Base-by-base conservation (phyloP, 805 yeast genomes). In the Yamadazyma akitaensis region DNA sequence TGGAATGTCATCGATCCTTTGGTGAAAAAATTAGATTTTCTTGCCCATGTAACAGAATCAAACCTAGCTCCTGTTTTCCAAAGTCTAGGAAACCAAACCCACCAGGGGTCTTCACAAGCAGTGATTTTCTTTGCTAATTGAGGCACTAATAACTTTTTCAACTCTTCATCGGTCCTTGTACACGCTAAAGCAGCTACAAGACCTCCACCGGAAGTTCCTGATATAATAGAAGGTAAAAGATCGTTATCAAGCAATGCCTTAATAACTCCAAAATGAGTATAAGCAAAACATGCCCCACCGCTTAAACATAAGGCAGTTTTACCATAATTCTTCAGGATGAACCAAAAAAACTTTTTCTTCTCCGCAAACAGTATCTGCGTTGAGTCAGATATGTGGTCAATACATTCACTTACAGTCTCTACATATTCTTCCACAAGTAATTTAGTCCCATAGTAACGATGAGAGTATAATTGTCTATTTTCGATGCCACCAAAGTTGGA, bases 181-280 rank as follows among this genome's bases (percentile, higher is more conserved):
- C 89, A 77, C 0, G 85, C 79, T 34, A 86, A 61, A 0, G 90
- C 87, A 0, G 94, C 91, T 12, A 85, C 80, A 11, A 85, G 64
- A 1, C 90, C 92, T 13, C 95, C 95, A 1, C 94, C 92, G 0
- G 88, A 81, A 0, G 94, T 86, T 1, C 95, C 95, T 31, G 87
- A 78, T 8, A 87, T 70, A 32, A 86, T 83, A 4, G 72, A 71
- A 1, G 95, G 95, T 42, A 86, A 65, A 42, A 79, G 64, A 59
- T 82, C 84, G 47, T 77, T 76, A 48, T 87, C 90, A 5, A 85
- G 63, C 34, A 87, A 62, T 0, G 90, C 91, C 51, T 82, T 82
- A 24, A 85, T 74, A 2, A 86, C 79, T 2, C 95, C 95, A 63
- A 85, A 82, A 62, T 86, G 95, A 28, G 82, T 80, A 54, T 84